phyloP scores from a whole-genome alignment of 495 filamentous ascomycete genomes.

The Aspergillus mulundensis region DNA sequence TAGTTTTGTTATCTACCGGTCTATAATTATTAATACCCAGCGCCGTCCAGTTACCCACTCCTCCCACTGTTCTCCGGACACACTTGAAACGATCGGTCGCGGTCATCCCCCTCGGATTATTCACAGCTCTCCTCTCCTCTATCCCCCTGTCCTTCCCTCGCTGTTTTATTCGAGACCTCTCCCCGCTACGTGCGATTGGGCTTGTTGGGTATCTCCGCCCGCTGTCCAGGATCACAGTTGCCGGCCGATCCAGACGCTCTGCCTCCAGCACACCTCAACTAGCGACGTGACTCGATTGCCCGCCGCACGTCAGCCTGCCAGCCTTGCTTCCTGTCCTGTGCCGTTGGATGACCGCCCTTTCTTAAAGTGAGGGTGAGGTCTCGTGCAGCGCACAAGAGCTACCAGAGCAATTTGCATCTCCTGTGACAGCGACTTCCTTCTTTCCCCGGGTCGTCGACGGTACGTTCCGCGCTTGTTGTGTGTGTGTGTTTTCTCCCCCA shows the following conservation, averaged over 20 bases:
- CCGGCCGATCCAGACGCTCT: slow-evolving; percentile 27
- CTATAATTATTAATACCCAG: slow-evolving; percentile 9
- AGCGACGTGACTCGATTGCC: slow-evolving; percentile 15
- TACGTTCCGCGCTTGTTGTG: slow-evolving; percentile 1
- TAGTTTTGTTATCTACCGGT: not conserved
- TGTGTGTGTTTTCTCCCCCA: not conserved
- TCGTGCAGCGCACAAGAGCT: slow-evolving; percentile 15
- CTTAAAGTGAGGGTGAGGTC: slow-evolving; percentile 18
- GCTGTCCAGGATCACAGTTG: slow-evolving; percentile 23
- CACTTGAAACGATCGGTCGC: slow-evolving; percentile 16
- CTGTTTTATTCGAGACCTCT: slow-evolving; percentile 14
- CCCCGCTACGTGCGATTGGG: slow-evolving; percentile 21
- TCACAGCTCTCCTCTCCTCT: slow-evolving; percentile 4
- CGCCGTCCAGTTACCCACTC: slow-evolving; percentile 1
- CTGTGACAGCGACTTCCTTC: not conserved
- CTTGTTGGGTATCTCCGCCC: slow-evolving; percentile 27
- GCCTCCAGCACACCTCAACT: slow-evolving; percentile 21
- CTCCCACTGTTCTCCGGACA: slow-evolving; percentile 7
- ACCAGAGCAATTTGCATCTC: slow-evolving; percentile 5
- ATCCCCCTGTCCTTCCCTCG: not conserved
- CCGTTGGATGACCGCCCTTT: slow-evolving; percentile 8
- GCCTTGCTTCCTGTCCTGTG: slow-evolving; percentile 4
- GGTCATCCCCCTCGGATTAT: slow-evolving; percentile 4
- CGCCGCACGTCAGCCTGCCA: slow-evolving; percentile 11
- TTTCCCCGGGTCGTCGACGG: slow-evolving; percentile 8